phyloP scores from a whole-genome alignment of 2,329 filamentous ascomycete species.

The Lasiodiplodia hormozganensis region DNA sequence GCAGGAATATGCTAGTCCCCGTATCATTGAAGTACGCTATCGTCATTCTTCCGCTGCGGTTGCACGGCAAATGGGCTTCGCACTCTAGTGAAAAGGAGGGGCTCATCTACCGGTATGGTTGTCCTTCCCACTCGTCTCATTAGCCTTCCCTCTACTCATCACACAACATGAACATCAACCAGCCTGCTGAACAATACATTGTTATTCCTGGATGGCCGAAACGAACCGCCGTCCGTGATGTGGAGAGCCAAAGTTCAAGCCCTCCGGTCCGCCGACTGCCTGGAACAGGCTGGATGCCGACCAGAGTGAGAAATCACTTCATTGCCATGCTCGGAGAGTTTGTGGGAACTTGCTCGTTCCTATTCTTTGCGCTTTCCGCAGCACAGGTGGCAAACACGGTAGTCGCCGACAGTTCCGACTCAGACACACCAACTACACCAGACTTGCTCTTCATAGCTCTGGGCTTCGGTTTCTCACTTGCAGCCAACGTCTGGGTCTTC shows the following conservation, averaged over 20 bases:
- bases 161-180: conserved; percentile 48
- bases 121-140: not conserved
- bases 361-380: conserved; percentile 49
- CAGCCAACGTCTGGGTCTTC: conserved; percentile 51
- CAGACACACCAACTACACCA: conserved; percentile 37
- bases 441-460: conserved; percentile 50
- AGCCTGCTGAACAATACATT: conserved; percentile 43
- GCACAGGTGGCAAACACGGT: conserved; percentile 52
- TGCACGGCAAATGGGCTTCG: not conserved
- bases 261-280: conserved; percentile 46
- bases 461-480: conserved; percentile 47
- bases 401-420: conserved; percentile 31
- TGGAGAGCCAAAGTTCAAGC: conserved; percentile 45
- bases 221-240: conserved; percentile 35
- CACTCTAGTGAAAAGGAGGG: not conserved
- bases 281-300: conserved; percentile 52
- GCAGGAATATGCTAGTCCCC: not conserved
- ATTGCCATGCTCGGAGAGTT: conserved; percentile 55
- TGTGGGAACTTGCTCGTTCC: conserved; percentile 49
- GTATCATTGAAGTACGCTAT: not conserved
- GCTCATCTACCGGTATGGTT: not conserved
- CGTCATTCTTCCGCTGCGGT: not conserved
- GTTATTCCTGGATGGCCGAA: conserved; percentile 47
- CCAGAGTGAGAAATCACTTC: conserved; percentile 51
- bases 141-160: not conserved